Conservation (phyloP, 306 rosid genomes). For the Clitoria ternatea region DNA sequence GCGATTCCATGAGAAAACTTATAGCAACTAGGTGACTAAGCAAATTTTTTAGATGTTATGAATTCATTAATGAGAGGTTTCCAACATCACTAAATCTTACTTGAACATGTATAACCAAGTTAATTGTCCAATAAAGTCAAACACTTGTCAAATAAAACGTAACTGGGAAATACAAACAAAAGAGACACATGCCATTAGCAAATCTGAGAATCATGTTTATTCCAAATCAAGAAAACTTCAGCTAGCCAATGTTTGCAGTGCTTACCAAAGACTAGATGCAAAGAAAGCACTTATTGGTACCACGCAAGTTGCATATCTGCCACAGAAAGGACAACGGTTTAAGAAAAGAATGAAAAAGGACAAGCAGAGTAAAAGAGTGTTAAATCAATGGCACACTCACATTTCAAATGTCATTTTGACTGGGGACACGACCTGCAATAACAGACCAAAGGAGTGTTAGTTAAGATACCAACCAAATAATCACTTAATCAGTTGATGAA, state of each 20-base stretch:
- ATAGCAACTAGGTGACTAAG: background rate
- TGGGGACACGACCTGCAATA: constrained; percentile 77
- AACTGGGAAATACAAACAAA: background rate
- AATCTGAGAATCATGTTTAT: background rate
- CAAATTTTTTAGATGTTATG: background rate
- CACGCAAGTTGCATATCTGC: constrained; percentile 77
- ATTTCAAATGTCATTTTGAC: constrained; percentile 87
- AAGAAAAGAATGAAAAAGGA: background rate
- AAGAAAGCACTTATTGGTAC: constrained; percentile 87
- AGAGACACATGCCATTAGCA: background rate
- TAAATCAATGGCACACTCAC: constrained; percentile 41
- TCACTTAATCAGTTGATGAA: no score
- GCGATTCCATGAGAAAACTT: background rate
- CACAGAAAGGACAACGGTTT: constrained; percentile 7
- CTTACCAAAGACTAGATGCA: constrained; percentile 76
- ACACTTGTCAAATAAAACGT: background rate
- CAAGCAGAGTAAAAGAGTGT: background rate
- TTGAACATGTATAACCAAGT: background rate
- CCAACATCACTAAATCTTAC: background rate
- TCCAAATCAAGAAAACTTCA: background rate
- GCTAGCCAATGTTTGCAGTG: background rate
- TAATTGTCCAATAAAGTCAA: background rate
- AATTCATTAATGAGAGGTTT: background rate
- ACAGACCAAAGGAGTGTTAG: constrained; percentile 16
- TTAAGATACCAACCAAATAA: background rate